Evolutionary conservation across 306 rosid species (phyloP).

Genomic region (Macrotyloma uniflorum): DNA sequence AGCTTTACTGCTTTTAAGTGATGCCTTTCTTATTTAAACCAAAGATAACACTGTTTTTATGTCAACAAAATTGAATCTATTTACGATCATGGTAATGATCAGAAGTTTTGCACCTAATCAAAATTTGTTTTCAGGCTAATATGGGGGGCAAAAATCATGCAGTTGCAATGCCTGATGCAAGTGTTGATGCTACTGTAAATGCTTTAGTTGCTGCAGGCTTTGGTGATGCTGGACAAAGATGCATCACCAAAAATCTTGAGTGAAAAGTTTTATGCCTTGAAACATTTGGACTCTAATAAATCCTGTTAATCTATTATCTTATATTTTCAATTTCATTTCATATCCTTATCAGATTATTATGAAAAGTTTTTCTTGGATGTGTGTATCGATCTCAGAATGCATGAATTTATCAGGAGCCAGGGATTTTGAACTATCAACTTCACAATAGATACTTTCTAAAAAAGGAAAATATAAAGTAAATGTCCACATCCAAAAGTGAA

Average conservation of each 20-base stretch:
- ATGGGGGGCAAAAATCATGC: slow-evolving; percentile 98
- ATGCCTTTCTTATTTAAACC: slow-evolving; percentile 16
- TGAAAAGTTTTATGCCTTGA: neutral
- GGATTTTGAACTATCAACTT: too few relatives aligned
- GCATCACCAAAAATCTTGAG: slow-evolving; percentile 67
- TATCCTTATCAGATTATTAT: too few relatives aligned
- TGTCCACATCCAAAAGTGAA: too few relatives aligned
- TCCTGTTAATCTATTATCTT: neutral
- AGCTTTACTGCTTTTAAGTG: slow-evolving; percentile 3
- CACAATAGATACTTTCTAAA: too few relatives aligned
- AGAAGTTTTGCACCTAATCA: slow-evolving; percentile 24
- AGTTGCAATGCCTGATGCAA: slow-evolving; percentile 89
- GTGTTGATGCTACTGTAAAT: slow-evolving; percentile 73
- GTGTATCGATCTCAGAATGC: too few relatives aligned
- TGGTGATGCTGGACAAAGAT: slow-evolving; percentile 98
- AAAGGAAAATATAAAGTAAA: too few relatives aligned
- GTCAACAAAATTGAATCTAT: neutral
- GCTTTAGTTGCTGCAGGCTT: slow-evolving; percentile 90
- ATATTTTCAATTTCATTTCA: neutral
- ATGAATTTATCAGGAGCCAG: too few relatives aligned
- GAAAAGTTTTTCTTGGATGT: too few relatives aligned
- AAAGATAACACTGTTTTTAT: slow-evolving; percentile 13
- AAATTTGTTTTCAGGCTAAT: slow-evolving; percentile 65
- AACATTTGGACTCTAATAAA: slow-evolving; percentile 17
- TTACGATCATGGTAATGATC: slow-evolving; percentile 9